Evolutionary conservation across 2,329 filamentous ascomycete genomes (phyloP).

Genomic region (Teratosphaeria gauchensis): DNA sequence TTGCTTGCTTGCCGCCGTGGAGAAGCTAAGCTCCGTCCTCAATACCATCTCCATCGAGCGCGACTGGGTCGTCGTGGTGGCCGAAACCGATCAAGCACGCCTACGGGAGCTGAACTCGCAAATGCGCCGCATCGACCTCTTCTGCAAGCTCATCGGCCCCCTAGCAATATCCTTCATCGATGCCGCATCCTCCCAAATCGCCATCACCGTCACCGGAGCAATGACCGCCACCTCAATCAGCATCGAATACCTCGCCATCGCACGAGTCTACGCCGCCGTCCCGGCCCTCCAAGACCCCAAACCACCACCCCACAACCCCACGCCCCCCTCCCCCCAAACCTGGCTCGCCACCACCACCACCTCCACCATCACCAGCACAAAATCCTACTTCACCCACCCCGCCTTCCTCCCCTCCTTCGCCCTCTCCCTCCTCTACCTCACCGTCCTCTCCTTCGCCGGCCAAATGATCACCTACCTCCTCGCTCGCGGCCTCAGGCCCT

Average conservation of each 20-base stretch:
- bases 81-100: constrained; percentile 29
- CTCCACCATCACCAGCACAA: neutral
- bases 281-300: constrained; percentile 19
- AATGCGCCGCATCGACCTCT: constrained; percentile 52
- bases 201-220: constrained; percentile 40
- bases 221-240: constrained; percentile 42
- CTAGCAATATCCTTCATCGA: constrained; percentile 43
- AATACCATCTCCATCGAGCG: constrained; percentile 61
- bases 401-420: constrained; percentile 54
- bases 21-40: constrained; percentile 56
- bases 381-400: constrained; percentile 42
- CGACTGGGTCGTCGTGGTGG: constrained; percentile 56
- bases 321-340: neutral
- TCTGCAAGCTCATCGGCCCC: constrained; percentile 49
- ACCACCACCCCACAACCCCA: neutral
- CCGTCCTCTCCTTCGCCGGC: constrained; percentile 48
- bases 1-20: constrained; percentile 53
- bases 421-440: constrained; percentile 52
- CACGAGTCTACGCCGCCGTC: constrained; percentile 28
- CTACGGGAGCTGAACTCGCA: constrained; percentile 33
- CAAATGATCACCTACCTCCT: constrained; percentile 58
- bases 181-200: constrained; percentile 37
- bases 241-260: constrained; percentile 47
- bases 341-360: neutral
- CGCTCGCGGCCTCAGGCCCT: constrained; percentile 42